Evolutionary conservation across 306 rosid species (phyloP).

Genomic region (Castanea mollissima): DNA sequence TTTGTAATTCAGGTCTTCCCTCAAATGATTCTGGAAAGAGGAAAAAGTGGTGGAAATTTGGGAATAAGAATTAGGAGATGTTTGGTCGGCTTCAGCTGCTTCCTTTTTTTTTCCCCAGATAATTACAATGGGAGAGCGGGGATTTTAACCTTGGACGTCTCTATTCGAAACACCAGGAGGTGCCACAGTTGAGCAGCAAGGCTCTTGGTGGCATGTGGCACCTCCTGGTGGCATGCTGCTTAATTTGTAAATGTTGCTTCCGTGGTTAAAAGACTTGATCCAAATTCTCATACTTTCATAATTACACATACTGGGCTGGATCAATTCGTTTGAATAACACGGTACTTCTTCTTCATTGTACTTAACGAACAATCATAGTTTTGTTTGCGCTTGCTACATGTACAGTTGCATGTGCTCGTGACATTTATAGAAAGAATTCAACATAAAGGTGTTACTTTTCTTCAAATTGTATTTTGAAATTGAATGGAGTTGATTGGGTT

Average conservation of each 20-base stretch:
- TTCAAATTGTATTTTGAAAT: too few species aligned
- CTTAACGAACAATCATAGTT: neutral
- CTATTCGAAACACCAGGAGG: too few species aligned
- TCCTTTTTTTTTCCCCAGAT: too few species aligned
- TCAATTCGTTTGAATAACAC: neutral
- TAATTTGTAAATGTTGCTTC: slow-evolving; percentile 8
- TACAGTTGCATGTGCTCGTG: too few species aligned
- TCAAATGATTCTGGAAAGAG: slow-evolving; percentile 63
- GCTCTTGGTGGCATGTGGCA: neutral
- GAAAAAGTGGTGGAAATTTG: slow-evolving; percentile 80
- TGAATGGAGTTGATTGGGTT: too few species aligned
- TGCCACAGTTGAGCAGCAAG: too few species aligned
- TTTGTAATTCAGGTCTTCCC: slow-evolving; percentile 42
- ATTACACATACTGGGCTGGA: neutral
- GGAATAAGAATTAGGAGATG: slow-evolving; percentile 51
- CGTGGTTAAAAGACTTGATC: slow-evolving; percentile 7
- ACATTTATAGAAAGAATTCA: too few species aligned
- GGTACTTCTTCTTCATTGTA: neutral
- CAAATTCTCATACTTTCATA: neutral
- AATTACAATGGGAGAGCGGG: too few species aligned
- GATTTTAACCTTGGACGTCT: too few species aligned
- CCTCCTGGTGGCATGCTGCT: too few species aligned
- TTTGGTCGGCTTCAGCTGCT: neutral
- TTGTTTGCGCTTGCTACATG: too few species aligned
- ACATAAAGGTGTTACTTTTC: too few species aligned